Evolutionary conservation across 495 filamentous ascomycete genomes (phyloP).

Genomic region (Aspergillus homomorphus): DNA sequence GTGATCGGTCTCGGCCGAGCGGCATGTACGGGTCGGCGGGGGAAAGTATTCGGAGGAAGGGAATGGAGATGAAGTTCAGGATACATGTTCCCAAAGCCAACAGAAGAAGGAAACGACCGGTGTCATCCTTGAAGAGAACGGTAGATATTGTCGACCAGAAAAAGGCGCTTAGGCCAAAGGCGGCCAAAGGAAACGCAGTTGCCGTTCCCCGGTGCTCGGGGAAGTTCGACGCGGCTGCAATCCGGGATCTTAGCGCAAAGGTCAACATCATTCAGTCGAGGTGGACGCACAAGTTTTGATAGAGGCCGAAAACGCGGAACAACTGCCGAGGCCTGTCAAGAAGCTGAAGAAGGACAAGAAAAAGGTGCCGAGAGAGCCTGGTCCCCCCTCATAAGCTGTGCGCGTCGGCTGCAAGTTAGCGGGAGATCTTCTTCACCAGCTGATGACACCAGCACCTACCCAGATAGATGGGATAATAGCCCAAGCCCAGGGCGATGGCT

Average conservation of each 20-base stretch:
- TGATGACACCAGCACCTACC: conserved; percentile 37
- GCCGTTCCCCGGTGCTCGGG: conserved; percentile 88
- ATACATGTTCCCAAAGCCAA: conserved; percentile 76
- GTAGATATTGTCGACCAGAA: conserved; percentile 83
- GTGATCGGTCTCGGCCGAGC: conserved; percentile 51
- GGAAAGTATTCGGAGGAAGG: conserved; percentile 77
- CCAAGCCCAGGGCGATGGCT: conserved; percentile 62
- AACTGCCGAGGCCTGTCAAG: conserved; percentile 83
- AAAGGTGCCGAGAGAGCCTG: conserved; percentile 60
- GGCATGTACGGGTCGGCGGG: conserved; percentile 60
- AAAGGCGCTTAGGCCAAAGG: conserved; percentile 92
- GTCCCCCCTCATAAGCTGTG: conserved; percentile 47
- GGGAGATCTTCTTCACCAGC: neutral
- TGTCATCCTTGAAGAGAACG: conserved; percentile 80
- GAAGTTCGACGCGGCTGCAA: conserved; percentile 80
- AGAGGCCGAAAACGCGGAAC: conserved; percentile 77
- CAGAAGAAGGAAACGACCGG: conserved; percentile 72
- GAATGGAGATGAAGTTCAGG: conserved; percentile 68
- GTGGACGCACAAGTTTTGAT: conserved; percentile 65
- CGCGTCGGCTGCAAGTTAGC: conserved; percentile 9
- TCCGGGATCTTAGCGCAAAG: conserved; percentile 3
- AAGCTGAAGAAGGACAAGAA: conserved; percentile 78
- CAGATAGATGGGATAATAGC: conserved; percentile 77
- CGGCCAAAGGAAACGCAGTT: conserved; percentile 86
- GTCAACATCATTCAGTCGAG: neutral